Base-by-base conservation (phyloP, 768 basidiomycete species). In the Russula sp. region DNA sequence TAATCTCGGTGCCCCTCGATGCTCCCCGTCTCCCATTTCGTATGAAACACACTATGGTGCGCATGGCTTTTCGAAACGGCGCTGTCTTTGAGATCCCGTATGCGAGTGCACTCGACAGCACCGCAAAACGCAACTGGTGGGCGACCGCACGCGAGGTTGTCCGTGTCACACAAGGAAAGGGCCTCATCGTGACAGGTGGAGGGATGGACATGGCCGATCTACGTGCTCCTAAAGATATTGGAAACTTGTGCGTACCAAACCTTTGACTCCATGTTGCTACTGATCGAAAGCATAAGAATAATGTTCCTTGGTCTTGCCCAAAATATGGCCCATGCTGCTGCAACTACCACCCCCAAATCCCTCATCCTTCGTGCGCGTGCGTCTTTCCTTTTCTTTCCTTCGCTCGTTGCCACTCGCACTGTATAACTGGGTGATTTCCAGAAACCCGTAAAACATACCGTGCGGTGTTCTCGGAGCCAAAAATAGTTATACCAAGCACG, bases 391-490 rank as follows among this genome's bases (percentile, higher is more conserved):
- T n/a, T 13, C 5, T 48, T 53, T 47, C 7, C 41, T 35, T 29
- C 20, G 7, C 42, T 6, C 56, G 16, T 18, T 16, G 38, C 25
- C 52, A 7, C 20, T 58, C 53, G 32, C 7, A 35, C 13, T 42
- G 45, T 22, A 50, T 18, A 11, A 43, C 38, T 45, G 46, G 35
- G 25, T 56, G 55, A 46, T 22, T 48, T 46, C 22, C 66, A 92
- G 91, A 89, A 74, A 89, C 90, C 0, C 87, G 91, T 36, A 83
- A 82, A 69, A 91, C 89, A 5, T 91, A 88, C 67, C 82, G 90
- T 6, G 87, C 90, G 0, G 80, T 92, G 0, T 74, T 93, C 22
- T 91, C 90, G 3, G 87, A 89, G 68, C 88, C 90, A 0, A 81
- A 71, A 50, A 70, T 90, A 10, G 78, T 92, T 11, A 71, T 90